Conservation (phyloP, 169 alveolate genomes). For the Sarcocystis neurona region DNA sequence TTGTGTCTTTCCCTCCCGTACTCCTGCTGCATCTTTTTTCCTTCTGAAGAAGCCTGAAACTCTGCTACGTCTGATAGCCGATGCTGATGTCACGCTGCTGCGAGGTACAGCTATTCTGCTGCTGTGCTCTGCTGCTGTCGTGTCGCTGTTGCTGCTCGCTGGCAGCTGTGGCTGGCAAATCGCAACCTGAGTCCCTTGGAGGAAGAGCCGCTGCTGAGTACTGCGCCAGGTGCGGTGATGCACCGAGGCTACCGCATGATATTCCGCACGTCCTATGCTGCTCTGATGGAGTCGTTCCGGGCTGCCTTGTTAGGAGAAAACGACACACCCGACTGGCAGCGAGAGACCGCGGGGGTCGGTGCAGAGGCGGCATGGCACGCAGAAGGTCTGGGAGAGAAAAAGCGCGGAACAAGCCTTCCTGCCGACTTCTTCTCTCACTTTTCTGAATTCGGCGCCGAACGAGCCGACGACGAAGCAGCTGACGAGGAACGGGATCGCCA, state of each 20-base stretch:
- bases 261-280: not conserved
- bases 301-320: not conserved
- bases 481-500: too few relatives aligned
- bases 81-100: too few relatives aligned
- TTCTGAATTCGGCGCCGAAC: not conserved
- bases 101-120: not conserved
- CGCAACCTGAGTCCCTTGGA: not conserved
- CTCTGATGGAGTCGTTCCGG: not conserved
- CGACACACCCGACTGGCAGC: not conserved
- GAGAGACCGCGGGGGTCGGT: too few relatives aligned
- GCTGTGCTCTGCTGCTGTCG: not conserved
- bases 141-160: too few relatives aligned
- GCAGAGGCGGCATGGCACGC: too few relatives aligned
- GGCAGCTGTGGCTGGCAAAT: conserved; percentile 21
- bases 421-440: not conserved
- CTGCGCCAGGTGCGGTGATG: not conserved
- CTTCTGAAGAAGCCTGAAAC: too few relatives aligned
- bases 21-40: too few relatives aligned
- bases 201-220: not conserved
- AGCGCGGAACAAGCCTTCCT: too few relatives aligned
- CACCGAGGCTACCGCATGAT: conserved; percentile 13
- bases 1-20: too few relatives aligned
- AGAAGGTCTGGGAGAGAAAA: too few relatives aligned
- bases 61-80: too few relatives aligned
- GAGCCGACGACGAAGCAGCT: too few relatives aligned